Percentiles rank a stretch among this genome's conserved stretches.
phyloP scores from a whole-genome alignment of 768 basidiomycete species.

The Suillus placidus region DNA sequence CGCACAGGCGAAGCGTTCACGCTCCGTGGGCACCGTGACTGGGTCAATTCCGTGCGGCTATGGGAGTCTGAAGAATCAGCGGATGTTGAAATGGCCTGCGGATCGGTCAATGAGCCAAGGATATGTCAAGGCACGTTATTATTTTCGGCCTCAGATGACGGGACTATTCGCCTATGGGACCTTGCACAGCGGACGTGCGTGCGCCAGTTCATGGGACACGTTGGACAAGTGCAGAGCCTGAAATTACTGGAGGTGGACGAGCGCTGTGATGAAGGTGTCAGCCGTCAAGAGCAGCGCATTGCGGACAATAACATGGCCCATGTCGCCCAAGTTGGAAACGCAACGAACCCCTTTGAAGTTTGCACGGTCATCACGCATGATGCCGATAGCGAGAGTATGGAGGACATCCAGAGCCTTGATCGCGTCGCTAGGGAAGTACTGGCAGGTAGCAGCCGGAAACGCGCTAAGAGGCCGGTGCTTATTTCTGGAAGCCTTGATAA shows the following conservation, averaged over 20 bases:
- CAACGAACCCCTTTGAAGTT: slow-evolving; percentile 22
- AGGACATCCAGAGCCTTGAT: slow-evolving; percentile 17
- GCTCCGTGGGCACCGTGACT: slow-evolving; percentile 88
- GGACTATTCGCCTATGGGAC: slow-evolving; percentile 94
- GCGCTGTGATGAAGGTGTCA: slow-evolving; percentile 35
- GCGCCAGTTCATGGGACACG: slow-evolving; percentile 84
- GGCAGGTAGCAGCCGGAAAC: slow-evolving; percentile 19
- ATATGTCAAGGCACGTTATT: slow-evolving; percentile 91
- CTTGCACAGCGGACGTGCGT: slow-evolving; percentile 78
- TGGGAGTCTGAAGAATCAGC: slow-evolving; percentile 63
- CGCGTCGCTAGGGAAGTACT: slow-evolving; percentile 9
- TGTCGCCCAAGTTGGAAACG: slow-evolving; percentile 17
- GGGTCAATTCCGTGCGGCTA: slow-evolving; percentile 93
- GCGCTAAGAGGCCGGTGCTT: slow-evolving; percentile 64
- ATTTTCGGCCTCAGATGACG: slow-evolving; percentile 96
- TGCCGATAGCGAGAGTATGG: slow-evolving; percentile 15
- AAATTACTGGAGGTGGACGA: slow-evolving; percentile 73
- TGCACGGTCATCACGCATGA: slow-evolving; percentile 37
- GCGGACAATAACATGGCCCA: slow-evolving; percentile 22
- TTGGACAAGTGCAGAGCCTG: slow-evolving; percentile 93
- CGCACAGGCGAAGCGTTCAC: slow-evolving; percentile 91
- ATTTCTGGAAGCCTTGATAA: slow-evolving; percentile 93
- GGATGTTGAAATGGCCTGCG: slow-evolving; percentile 21
- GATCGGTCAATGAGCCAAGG: slow-evolving; percentile 40
- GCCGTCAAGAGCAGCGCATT: slow-evolving; percentile 13